Evolutionary conservation across 192 early-diverging fungal species (phyloP), one percentile per base, ranked within the genome.

Genomic region (Coemansia sp.): DNA sequence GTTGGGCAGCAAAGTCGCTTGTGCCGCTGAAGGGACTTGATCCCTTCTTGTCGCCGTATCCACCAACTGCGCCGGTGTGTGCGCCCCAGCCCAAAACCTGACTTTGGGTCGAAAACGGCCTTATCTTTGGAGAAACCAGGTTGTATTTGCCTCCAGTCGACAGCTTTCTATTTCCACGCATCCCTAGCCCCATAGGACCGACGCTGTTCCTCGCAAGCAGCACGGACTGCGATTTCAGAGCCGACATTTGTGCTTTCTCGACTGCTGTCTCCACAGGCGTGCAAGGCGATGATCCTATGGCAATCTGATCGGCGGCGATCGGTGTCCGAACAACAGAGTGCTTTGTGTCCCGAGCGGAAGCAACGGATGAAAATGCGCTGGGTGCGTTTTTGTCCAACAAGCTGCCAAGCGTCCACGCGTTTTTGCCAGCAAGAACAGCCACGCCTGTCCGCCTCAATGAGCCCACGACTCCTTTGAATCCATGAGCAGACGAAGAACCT

Each of bases 41-140:
- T 17, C 58, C 67, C 11, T 22, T 67, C 12, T 13, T 22, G 41
- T 8, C 50, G 16, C 67, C 40, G 25, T 59, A 32, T 10, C 60
- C 43, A 48, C 44, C 55, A 51, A 63, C 63, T 46, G 61, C 51
- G 19, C 71, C 63, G n/a, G 74, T 76, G 44, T 74, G 51, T 38
- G 80, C 74, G 4, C 80, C 80, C 80, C 80, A 82, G 11, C 80
- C 68, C 11, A 50, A 37, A 2, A 71, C 65, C 7, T 51, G 25
- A 41, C 65, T 65, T 32, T 69, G 67, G 13, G 75, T 74, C 19
- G 80, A 77, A 59, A 82, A 76, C 40, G 43, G 57, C 39, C 77
- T 71, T 9, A 13, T 51, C 38, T 12, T 51, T 5, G 45, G 58
- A n/a, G 41, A 13, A 39, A 64, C 19, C 17, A 19, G 14, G 16